These are phyloP conservation scores for Scedosporium minutisporum DNA, from an alignment of 2,329 filamentous ascomycete species.

Conservation along the genomic window DNA sequence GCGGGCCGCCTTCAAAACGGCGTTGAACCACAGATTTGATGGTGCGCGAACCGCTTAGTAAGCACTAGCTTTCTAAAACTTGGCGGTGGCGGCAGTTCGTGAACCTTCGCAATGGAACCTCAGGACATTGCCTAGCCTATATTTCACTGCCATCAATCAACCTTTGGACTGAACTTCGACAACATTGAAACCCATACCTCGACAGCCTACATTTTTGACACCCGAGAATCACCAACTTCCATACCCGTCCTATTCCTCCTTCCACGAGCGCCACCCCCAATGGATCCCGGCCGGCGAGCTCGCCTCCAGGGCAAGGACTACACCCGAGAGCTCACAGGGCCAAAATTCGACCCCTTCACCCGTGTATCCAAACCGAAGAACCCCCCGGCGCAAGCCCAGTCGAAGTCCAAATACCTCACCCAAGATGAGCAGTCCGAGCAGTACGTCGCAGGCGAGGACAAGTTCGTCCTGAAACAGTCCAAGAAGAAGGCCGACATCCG, in stretches of 20 bases:
- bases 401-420: conserved; percentile 43
- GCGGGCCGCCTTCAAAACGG: no score
- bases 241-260: neutral
- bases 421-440: conserved; percentile 69
- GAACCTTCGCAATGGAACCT: no score
- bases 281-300: conserved; percentile 46
- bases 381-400: conserved; percentile 18
- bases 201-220: no score
- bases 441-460: conserved; percentile 91
- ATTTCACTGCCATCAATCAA: no score
- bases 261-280: conserved; percentile 16
- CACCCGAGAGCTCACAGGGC: conserved; percentile 42
- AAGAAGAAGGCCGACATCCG: conserved; percentile 98
- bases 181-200: no score
- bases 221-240: no score
- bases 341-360: conserved; percentile 43
- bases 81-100: no score
- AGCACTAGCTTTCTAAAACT: no score
- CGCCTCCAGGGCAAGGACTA: conserved; percentile 42
- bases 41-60: no score
- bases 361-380: conserved; percentile 44
- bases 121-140: no score
- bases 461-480: conserved; percentile 89
- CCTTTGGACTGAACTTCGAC: no score
- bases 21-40: no score